phyloP scores from a whole-genome alignment of 805 yeast species.

The Candida ipomoeae region DNA sequence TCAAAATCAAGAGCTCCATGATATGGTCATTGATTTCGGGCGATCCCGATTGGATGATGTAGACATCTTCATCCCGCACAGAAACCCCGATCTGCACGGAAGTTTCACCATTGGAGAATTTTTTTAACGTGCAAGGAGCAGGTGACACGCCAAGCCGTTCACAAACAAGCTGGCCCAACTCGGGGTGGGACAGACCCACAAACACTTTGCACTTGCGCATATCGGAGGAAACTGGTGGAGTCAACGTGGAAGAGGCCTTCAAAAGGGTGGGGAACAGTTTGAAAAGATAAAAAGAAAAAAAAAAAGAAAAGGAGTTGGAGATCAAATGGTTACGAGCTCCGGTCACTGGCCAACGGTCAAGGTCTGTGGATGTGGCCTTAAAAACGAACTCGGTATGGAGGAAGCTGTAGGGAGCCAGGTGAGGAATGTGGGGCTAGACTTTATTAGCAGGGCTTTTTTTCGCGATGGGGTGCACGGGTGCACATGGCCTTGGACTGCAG shows the following conservation, averaged over 20 bases:
- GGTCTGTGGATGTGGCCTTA: no score
- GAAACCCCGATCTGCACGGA: conserved; percentile 93
- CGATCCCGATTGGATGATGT: conserved; percentile 81
- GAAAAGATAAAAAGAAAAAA: no score
- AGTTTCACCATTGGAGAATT: conserved; percentile 96
- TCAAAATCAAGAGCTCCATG: conserved; percentile 90
- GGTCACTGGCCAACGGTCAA: no score
- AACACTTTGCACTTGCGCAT: conserved; percentile 98
- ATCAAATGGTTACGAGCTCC: no score
- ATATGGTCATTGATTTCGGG: conserved; percentile 87
- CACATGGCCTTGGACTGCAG: no score
- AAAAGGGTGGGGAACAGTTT: not conserved
- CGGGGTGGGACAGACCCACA: conserved; percentile 96
- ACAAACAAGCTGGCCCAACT: conserved; percentile 85
- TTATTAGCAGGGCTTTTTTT: not conserved
- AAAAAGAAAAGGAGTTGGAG: no score
- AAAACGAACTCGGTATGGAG: not conserved
- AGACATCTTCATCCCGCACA: conserved; percentile 95
- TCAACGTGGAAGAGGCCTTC: not conserved
- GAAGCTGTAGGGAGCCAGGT: not conserved
- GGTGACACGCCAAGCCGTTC: conserved; percentile 87
- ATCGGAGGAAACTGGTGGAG: conserved; percentile 1
- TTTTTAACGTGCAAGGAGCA: conserved; percentile 86
- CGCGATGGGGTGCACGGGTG: not conserved
- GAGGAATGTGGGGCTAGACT: not conserved